phyloP scores from a whole-genome alignment of 2,329 filamentous ascomycete genomes.

The Penicillium sp. region DNA sequence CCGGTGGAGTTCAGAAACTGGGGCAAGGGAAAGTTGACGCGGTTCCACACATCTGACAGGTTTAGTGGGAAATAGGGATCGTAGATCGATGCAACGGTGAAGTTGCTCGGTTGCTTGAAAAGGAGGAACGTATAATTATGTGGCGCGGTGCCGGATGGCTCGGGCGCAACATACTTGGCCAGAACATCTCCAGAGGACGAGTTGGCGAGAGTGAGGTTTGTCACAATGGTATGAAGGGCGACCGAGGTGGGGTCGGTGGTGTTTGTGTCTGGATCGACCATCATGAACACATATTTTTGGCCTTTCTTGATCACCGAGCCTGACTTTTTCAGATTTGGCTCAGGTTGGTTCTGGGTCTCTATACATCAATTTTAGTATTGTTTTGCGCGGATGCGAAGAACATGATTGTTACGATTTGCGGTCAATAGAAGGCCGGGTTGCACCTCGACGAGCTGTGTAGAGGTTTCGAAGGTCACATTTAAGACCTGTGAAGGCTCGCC shows the following conservation, averaged over 20 bases:
- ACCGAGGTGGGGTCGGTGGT: neutral
- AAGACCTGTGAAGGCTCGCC: neutral
- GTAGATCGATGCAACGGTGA: neutral
- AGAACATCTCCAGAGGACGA: neutral
- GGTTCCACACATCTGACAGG: neutral
- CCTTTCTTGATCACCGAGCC: neutral
- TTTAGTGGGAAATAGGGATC: neutral
- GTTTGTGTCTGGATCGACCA: neutral
- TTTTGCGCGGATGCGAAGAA: neutral
- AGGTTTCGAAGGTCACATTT: neutral
- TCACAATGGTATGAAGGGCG: neutral
- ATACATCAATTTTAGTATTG: neutral
- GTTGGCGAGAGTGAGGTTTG: neutral
- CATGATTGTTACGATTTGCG: neutral
- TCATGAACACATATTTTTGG: neutral
- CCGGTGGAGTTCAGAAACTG: neutral
- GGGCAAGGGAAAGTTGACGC: neutral
- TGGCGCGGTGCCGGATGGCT: neutral
- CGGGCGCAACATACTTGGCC: neutral
- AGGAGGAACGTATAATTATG: conserved; percentile 1
- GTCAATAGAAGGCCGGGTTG: neutral
- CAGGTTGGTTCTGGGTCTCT: neutral
- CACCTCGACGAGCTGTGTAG: neutral
- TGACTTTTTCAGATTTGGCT: neutral
- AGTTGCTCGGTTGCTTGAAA: neutral